These are phyloP conservation scores for Proliferodiscus dingleyae DNA, from an alignment of 2,329 filamentous ascomycete species.

Conservation along the genomic window DNA sequence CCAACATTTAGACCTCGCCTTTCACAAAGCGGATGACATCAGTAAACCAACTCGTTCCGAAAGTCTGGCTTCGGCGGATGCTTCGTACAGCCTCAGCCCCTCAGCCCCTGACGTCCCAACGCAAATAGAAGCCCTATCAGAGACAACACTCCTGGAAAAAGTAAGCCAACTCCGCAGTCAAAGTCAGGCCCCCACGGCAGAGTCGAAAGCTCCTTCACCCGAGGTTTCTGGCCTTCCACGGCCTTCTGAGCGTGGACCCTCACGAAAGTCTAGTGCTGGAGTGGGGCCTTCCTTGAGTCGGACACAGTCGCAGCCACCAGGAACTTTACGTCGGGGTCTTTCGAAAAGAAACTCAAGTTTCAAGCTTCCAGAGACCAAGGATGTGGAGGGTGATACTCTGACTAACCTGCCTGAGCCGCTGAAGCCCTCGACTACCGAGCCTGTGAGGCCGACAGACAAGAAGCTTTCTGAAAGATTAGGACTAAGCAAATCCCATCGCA, in stretches of 20 bases:
- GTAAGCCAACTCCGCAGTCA: slow-evolving; percentile 27
- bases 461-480: slow-evolving; percentile 71
- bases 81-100: slow-evolving; percentile 5
- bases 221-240: slow-evolving; percentile 31
- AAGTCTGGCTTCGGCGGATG: slow-evolving; percentile 9
- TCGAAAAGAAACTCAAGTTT: slow-evolving; percentile 17
- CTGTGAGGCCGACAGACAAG: slow-evolving; percentile 47
- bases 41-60: slow-evolving; percentile 8
- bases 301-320: slow-evolving; percentile 32
- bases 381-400: slow-evolving; percentile 9
- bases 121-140: slow-evolving; percentile 13
- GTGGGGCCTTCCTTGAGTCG: slow-evolving; percentile 30
- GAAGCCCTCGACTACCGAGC: slow-evolving; percentile 25
- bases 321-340: slow-evolving; percentile 27
- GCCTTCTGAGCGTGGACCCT: slow-evolving; percentile 25
- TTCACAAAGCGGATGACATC: slow-evolving; percentile 27
- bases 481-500: slow-evolving; percentile 56
- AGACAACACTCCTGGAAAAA: slow-evolving; percentile 26
- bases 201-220: slow-evolving; percentile 6
- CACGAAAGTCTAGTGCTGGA: slow-evolving; percentile 21
- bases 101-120: slow-evolving; percentile 3
- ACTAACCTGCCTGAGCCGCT: slow-evolving; percentile 20
- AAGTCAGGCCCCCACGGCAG: slow-evolving; percentile 4
- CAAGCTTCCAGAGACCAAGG: slow-evolving; percentile 20
- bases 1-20: slow-evolving; percentile 56